Conservation (phyloP, 257 asterid genomes). For the Petrea volubilis region DNA sequence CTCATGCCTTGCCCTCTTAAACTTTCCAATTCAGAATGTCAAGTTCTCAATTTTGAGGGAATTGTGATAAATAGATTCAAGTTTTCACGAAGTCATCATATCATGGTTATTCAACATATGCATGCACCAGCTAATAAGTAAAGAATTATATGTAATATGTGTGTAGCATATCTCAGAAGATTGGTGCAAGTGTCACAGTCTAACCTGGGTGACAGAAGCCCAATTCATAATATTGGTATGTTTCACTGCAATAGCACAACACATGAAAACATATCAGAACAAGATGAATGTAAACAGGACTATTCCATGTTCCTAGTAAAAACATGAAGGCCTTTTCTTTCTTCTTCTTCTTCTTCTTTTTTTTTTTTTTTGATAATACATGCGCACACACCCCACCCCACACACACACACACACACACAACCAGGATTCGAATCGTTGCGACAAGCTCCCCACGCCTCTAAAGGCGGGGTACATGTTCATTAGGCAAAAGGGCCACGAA, state of each 20-base stretch:
- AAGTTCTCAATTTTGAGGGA: background rate
- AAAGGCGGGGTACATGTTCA: too few relatives aligned
- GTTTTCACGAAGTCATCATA: background rate
- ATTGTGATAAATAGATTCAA: background rate
- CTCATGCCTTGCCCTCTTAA: background rate
- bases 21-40: background rate
- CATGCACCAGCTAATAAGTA: background rate
- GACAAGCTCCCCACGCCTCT: too few relatives aligned
- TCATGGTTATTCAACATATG: background rate
- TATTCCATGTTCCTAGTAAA: too few relatives aligned
- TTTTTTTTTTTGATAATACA: too few relatives aligned
- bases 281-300: constrained; percentile 11
- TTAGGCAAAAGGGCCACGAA: too few relatives aligned
- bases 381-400: too few relatives aligned
- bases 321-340: too few relatives aligned
- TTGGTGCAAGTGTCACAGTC: constrained; percentile 35
- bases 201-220: constrained; percentile 94
- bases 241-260: constrained; percentile 79
- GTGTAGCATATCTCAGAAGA: background rate
- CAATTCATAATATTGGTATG: constrained; percentile 79
- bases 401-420: too few relatives aligned
- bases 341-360: too few relatives aligned
- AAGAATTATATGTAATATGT: background rate
- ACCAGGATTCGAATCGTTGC: too few relatives aligned
- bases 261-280: constrained; percentile 33